Evolutionary conservation across 257 asterid genomes (phyloP).

Genomic region (Solanum arcanum): DNA sequence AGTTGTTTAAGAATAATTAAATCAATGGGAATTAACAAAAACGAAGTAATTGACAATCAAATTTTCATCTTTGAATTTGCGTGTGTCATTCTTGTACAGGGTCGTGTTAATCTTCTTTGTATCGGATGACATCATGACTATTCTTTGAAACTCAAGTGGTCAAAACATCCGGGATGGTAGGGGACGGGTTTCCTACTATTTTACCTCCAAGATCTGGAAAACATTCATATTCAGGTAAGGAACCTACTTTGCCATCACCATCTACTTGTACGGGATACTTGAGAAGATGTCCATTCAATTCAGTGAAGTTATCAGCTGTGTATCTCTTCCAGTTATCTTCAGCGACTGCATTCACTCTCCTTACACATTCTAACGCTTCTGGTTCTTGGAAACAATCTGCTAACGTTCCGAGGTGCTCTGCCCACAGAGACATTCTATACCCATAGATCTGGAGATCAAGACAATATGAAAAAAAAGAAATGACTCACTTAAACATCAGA

Average conservation of each 20-base stretch:
- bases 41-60: background rate
- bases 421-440: conserved; percentile 81
- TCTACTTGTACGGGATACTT: conserved; percentile 66
- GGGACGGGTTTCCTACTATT: conserved; percentile 56
- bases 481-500: background rate
- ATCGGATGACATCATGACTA: background rate
- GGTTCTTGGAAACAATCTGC: conserved; percentile 50
- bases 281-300: conserved; percentile 72
- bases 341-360: conserved; percentile 54
- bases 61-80: background rate
- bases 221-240: conserved; percentile 50
- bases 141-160: conserved; percentile 34
- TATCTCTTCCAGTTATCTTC: conserved; percentile 61
- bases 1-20: background rate
- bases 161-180: conserved; percentile 59
- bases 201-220: conserved; percentile 87
- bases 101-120: no score
- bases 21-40: background rate
- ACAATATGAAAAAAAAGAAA: background rate
- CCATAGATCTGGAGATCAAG: conserved; percentile 50
- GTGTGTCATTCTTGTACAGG: no score
- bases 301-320: conserved; percentile 25
- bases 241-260: conserved; percentile 48
- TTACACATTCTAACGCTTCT: conserved; percentile 47
- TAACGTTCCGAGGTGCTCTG: conserved; percentile 64